Percentiles rank a stretch among this genome's conserved stretches.
phyloP scores from a whole-genome alignment of 257 asterid genomes.

The Gardenia jasminoides region DNA sequence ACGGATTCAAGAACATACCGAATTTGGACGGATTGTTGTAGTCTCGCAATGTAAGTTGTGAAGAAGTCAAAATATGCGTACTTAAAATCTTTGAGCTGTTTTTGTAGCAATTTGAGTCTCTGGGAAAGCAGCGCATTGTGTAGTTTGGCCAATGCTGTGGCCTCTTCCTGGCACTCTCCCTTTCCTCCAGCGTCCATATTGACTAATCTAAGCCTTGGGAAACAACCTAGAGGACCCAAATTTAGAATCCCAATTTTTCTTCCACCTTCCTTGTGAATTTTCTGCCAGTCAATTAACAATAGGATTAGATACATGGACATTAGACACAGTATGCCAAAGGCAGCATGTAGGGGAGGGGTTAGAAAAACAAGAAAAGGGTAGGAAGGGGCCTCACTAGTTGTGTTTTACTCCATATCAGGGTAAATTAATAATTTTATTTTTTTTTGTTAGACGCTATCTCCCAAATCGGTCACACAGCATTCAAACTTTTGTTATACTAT shows the following conservation, averaged over 20 bases:
- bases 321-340: too few species aligned
- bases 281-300: conserved; percentile 29
- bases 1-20: conserved; percentile 6
- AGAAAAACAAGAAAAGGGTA: too few species aligned
- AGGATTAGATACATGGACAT: background rate
- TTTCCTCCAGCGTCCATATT: conserved; percentile 1
- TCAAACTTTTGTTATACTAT: too few species aligned
- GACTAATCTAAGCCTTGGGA: conserved; percentile 15
- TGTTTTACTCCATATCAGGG: too few species aligned
- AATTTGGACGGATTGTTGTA: conserved; percentile 22
- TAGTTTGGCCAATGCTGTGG: conserved; percentile 2
- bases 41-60: background rate
- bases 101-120: conserved; percentile 6
- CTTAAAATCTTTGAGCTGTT: conserved; percentile 19
- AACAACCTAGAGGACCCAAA: conserved; percentile 24
- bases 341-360: too few species aligned
- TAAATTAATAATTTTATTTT: too few species aligned
- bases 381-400: too few species aligned
- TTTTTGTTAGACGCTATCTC: too few species aligned
- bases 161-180: conserved; percentile 3
- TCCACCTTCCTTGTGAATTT: conserved; percentile 28
- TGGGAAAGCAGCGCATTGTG: conserved; percentile 16
- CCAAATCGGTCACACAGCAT: too few species aligned
- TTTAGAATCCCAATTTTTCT: conserved; percentile 26
- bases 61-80: conserved; percentile 26